A percentile compares a stretch with the other conserved stretches of the same genome.
These are phyloP conservation scores for Bipolaris zeicola DNA, from an alignment of 2,329 filamentous ascomycete species.

Conservation along the genomic window DNA sequence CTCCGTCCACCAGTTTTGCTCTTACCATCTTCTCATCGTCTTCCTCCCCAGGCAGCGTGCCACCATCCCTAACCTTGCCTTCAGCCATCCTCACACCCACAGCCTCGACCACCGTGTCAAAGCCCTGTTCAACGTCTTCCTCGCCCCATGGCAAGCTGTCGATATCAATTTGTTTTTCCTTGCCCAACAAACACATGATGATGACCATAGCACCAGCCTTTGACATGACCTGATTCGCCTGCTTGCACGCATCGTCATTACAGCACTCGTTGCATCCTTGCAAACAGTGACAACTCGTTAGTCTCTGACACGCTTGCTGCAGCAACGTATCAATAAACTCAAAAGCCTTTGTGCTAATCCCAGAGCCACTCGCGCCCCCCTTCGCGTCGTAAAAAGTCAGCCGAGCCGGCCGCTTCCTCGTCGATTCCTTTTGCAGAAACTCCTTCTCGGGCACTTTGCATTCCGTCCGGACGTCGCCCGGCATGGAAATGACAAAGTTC, in stretches of 20 bases:
- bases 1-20: conserved; percentile 46
- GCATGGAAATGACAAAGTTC: conserved; percentile 86
- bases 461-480: conserved; percentile 90
- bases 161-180: conserved; percentile 77
- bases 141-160: conserved; percentile 86
- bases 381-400: conserved; percentile 96
- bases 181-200: conserved; percentile 73
- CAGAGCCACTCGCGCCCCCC: conserved; percentile 80
- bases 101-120: conserved; percentile 83
- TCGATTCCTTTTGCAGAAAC: conserved; percentile 71
- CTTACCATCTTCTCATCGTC: conserved; percentile 49
- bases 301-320: conserved; percentile 73
- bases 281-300: conserved; percentile 76
- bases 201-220: conserved; percentile 87
- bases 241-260: conserved; percentile 80
- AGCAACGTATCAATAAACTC: conserved; percentile 86
- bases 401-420: conserved; percentile 81
- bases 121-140: conserved; percentile 70
- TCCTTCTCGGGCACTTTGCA: conserved; percentile 91
- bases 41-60: conserved; percentile 50
- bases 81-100: conserved; percentile 63
- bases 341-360: conserved; percentile 91
- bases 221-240: conserved; percentile 90
- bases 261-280: conserved; percentile 91
- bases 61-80: conserved; percentile 32